Base-by-base conservation (phyloP, 2,329 filamentous ascomycete species). In the Fusarium sp. region DNA sequence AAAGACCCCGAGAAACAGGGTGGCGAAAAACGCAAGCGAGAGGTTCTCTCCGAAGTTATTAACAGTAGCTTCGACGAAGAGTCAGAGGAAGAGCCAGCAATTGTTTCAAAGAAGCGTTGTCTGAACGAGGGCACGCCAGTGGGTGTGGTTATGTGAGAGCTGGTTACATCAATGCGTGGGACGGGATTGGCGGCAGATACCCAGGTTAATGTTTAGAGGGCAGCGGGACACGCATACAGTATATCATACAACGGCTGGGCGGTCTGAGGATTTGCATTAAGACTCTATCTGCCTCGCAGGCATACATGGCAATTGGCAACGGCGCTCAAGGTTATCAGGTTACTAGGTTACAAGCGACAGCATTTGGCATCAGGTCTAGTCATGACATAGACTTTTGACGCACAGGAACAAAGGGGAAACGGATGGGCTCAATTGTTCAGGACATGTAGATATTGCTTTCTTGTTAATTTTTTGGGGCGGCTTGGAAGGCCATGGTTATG, bases 11-110 rank as follows among this genome's bases (percentile, higher is more conserved):
- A 83, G 68, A 76, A 79, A 47, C 74, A 75, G 26, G 59, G 58
- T 9, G 55, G 62, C 34, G 61, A 64, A 40, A 80, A 80, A 64
- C 73, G 76, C 5, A 81, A 81, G 63, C 78, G 79, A 19, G 75
- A 78, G 22, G 75, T 77, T 6, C 70, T 82, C 5, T 70, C 75
- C 5, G 79, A 83, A 47, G 76, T 81, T 33, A 73, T 82, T 13
- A 80, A 81, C 62, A 77, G 75, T 53, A 83, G 81, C 65, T 82
- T 83, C 39, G 81, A 83, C 19, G 78, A 80, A 28, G 78, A 78
- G 11, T 72, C 75, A 1, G 76, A 77, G 13, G 74, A 79, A 28
- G 79, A 81, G 31, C 67, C 70, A 19, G 62, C 73, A 19, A 34
- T 77, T 7, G 60, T 65, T 15, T 75, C 71, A 6, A 82, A 82